Evolutionary conservation across 2,329 filamentous ascomycete genomes (phyloP).

Genomic region (Ophiocordyceps camponoti-leonardi): DNA sequence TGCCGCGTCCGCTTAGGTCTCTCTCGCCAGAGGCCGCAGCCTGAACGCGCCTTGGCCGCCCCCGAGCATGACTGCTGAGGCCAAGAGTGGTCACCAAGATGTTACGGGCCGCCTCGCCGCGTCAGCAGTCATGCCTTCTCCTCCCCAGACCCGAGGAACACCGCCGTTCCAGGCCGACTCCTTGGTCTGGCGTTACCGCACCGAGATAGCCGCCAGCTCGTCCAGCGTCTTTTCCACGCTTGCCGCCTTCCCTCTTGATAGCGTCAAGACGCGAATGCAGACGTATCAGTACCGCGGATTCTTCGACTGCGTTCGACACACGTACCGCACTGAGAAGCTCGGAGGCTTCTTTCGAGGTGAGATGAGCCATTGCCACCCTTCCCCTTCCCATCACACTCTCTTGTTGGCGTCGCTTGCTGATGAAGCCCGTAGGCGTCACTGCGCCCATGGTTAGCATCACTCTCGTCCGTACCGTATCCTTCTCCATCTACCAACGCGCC

Average conservation of each 20-base stretch:
- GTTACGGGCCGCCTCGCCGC: slow-evolving; percentile 14
- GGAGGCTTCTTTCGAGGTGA: slow-evolving; percentile 68
- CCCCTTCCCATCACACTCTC: not conserved
- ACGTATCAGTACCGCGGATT: slow-evolving; percentile 66
- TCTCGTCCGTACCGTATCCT: slow-evolving; percentile 59
- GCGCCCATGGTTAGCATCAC: slow-evolving; percentile 70
- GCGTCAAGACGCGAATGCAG: slow-evolving; percentile 81
- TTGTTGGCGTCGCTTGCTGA: not conserved
- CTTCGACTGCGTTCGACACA: slow-evolving; percentile 55
- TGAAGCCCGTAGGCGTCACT: slow-evolving; percentile 42
- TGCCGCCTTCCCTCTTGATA: slow-evolving; percentile 72
- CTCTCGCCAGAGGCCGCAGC: slow-evolving; percentile 10
- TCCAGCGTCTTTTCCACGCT: slow-evolving; percentile 67
- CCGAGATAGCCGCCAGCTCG: slow-evolving; percentile 61
- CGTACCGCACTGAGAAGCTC: slow-evolving; percentile 56
- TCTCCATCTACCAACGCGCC: slow-evolving; percentile 63
- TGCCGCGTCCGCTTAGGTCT: slow-evolving; percentile 12
- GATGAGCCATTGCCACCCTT: not conserved
- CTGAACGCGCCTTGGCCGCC: slow-evolving; percentile 10
- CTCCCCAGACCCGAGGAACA: slow-evolving; percentile 7
- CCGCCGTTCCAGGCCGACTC: slow-evolving; percentile 15
- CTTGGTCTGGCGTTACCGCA: slow-evolving; percentile 59
- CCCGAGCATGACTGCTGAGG: slow-evolving; percentile 19
- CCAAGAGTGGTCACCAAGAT: slow-evolving; percentile 20
- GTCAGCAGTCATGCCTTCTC: slow-evolving; percentile 11